These are phyloP conservation scores for Phytomonas francai DNA, from an alignment of 208 protist species.

Conservation along the genomic window DNA sequence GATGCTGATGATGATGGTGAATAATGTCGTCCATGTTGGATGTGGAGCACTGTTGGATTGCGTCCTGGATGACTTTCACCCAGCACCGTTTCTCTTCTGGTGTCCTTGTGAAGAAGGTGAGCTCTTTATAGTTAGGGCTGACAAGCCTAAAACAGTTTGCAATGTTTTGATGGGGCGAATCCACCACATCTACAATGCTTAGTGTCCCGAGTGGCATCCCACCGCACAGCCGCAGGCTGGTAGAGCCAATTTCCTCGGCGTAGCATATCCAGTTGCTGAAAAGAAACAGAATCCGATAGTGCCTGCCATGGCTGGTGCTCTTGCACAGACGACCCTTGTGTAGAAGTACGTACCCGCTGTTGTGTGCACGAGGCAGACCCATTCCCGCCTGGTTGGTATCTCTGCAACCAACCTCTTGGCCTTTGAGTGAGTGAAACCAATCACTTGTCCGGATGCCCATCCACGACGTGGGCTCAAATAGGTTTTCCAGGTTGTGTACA, in stretches of 20 bases:
- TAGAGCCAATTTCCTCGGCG: constrained; percentile 64
- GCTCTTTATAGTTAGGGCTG: constrained; percentile 21
- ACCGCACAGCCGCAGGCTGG: constrained; percentile 55
- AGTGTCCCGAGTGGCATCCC: constrained; percentile 43
- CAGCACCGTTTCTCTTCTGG: constrained; percentile 69
- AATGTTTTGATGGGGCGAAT: constrained; percentile 17
- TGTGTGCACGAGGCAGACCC: not conserved
- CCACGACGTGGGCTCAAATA: constrained; percentile 31
- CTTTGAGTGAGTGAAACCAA: not conserved
- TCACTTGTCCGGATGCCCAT: not conserved
- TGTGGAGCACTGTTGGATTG: constrained; percentile 14
- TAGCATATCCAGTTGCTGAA: constrained; percentile 82
- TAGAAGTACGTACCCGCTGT: constrained; percentile 34
- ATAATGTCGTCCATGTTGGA: not conserved
- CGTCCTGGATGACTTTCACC: constrained; percentile 59
- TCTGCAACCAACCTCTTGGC: constrained; percentile 1
- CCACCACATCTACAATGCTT: constrained; percentile 36
- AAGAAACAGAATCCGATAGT: constrained; percentile 71
- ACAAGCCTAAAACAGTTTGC: constrained; percentile 51
- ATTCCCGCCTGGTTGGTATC: constrained; percentile 1
- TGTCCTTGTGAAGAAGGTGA: constrained; percentile 61
- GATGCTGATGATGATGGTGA: not conserved
- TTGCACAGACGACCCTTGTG: constrained; percentile 68
- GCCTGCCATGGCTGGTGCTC: constrained; percentile 45
- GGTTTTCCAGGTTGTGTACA: constrained; percentile 34